A percentile compares a stretch with the other conserved stretches of the same genome.
Conservation (phyloP, 495 filamentous ascomycete species). For the Aspergillus cristatus region DNA sequence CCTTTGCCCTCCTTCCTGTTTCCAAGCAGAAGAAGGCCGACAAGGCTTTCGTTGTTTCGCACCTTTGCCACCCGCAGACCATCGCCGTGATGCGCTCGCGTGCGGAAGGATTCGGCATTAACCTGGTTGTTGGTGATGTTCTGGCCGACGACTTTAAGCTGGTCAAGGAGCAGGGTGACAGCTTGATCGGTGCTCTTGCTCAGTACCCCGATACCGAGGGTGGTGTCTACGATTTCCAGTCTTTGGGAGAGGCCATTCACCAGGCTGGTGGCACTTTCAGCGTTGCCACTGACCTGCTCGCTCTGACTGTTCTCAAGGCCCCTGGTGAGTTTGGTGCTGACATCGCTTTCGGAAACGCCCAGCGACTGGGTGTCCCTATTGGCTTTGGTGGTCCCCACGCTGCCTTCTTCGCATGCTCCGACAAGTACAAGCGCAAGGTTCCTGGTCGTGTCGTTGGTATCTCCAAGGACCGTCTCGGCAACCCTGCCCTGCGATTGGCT, state of each 20-base stretch:
- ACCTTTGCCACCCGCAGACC: conserved; percentile 81
- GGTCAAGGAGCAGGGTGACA: conserved; percentile 67
- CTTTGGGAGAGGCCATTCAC: conserved; percentile 70
- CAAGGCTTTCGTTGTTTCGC: conserved; percentile 78
- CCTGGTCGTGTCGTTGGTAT: conserved; percentile 88
- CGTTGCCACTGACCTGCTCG: conserved; percentile 85
- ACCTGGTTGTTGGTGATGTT: conserved; percentile 63
- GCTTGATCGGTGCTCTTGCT: conserved; percentile 82
- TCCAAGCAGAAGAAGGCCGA: conserved; percentile 63
- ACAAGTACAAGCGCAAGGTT: conserved; percentile 94
- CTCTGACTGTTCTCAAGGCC: conserved; percentile 80
- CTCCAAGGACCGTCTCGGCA: conserved; percentile 83
- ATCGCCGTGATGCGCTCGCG: conserved; percentile 76
- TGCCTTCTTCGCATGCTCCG: conserved; percentile 89
- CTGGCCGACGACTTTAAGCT: conserved; percentile 49
- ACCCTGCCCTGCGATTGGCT: conserved; percentile 76
- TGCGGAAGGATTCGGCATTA: conserved; percentile 90
- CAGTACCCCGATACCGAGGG: conserved; percentile 95
- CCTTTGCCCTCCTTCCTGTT: conserved; percentile 63
- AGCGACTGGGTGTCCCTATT: conserved; percentile 88
- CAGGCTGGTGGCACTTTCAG: conserved; percentile 72
- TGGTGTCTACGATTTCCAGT: conserved; percentile 64
- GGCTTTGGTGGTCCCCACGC: conserved; percentile 94
- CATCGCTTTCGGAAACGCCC: conserved; percentile 94
- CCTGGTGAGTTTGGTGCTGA: conserved; percentile 96